Evolutionary conservation across 1,284 basidiomycete genomes (phyloP), one percentile per base, ranked within the genome.

Genomic region (Mycena citricolor): DNA sequence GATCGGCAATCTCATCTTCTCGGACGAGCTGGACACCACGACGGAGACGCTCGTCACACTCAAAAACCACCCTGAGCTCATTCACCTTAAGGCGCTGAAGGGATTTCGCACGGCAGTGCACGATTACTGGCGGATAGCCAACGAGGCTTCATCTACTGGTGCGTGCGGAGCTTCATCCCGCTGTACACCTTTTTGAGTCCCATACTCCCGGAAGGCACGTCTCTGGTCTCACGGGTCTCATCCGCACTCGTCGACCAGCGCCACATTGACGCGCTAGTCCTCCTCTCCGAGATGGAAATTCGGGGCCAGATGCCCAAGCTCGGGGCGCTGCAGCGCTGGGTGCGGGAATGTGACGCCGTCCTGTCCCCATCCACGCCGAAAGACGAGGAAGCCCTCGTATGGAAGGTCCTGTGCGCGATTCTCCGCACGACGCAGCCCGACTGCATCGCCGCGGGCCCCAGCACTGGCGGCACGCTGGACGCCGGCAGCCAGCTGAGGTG

Each of bases 241-340:
- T 66, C 71, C 11, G 70, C 74, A 1, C 63, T 76, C 12, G 58
- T 66, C 12, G 68, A 71, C 48, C 68, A 70, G 23, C 58, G 67
- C 4, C 65, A 71, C 49, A 51, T 66, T 35, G 68, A 75, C 48
- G 75, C 76, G 4, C 67, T 77, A 17, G 69, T 79, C 17, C 61
- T 73, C 16, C 63, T 79, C n/a, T 69, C 72, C 37, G 76, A 78
- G 54, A 73, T 78, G 66, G 69, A 70, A 40, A 67, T 74, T 26
- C 69, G 74, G 8, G 59, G 64, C 8, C 62, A 73, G 11, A 59
- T 69, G 4, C 74, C 76, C 10, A 77, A 77, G 53, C 69, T 79
- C n/a, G 77, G 77, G 8, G 69, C 75, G 3, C 60, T 79, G 7
- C 76, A 79, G 54, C 65, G 76, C 17, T 78, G 77, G 76, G 75